Evolutionary conservation across 129 eudicot genomes (phyloP), one percentile per base, ranked within the genome.

Genomic region (Centrapalus pauciflorus): DNA sequence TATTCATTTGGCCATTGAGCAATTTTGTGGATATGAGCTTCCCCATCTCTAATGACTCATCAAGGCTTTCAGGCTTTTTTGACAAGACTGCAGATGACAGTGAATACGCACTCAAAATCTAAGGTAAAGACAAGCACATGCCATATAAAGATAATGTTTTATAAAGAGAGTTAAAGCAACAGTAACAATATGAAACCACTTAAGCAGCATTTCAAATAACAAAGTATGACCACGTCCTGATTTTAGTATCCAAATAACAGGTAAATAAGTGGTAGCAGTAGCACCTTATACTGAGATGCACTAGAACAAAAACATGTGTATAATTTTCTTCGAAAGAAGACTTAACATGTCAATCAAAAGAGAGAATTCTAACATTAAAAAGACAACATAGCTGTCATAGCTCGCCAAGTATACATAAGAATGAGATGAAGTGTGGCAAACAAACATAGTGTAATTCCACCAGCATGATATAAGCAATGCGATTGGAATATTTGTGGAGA

Each of bases 91-190:
- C 95, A 84, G n/a, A 87, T 84, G 10, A 87, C 78, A 41, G 90
- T 83, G 78, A 80, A 86, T 70, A 82, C 71, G 64, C 92, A 87
- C 60, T 77, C 92, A 32, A 83, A 85, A 80, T 88, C 95, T 92
- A 83, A n/a, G 55, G 38, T 1, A 49, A 55, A 38, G 28, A 5
- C 13, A 37, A 21, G 32, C 30, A 46, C 24, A 45, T 20, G 43
- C 30, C 70, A 27, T 13, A 35, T 28, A 33, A 55, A 7, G 16
- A 49, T 17, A 11, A 46, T 66, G 30, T 29, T 20, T 19, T 66
- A 30, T 30, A 29, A 5, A 26, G 5, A 40, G 50, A 41, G 34
- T 12, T 37, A 62, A 24, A 40, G 13, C 26, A 23, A 37, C 17
- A 38, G 7, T 11, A 10, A 17, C 20, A 40, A 12, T 38, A 23